Conservation (phyloP, 1,139 yeast species). For the Meyerozyma athensensis region DNA sequence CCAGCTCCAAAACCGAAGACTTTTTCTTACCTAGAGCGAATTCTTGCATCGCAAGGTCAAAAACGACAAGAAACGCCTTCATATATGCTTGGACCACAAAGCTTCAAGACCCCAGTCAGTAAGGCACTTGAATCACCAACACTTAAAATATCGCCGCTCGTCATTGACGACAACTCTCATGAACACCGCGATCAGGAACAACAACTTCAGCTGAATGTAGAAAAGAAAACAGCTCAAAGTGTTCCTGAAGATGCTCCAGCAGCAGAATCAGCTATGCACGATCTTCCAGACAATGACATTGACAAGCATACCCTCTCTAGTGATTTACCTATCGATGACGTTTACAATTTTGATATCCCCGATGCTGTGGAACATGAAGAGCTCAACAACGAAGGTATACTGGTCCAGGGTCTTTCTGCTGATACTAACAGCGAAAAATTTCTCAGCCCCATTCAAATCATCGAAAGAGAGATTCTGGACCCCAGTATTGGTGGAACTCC, state of each 20-base stretch:
- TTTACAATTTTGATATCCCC: no score
- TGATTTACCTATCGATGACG: no score
- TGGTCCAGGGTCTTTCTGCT: no score
- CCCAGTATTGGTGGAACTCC: conserved; percentile 1
- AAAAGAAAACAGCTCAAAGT: background rate
- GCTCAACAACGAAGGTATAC: no score
- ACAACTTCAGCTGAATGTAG: background rate
- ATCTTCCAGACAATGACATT: no score
- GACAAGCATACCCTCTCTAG: no score
- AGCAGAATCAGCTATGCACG: no score
- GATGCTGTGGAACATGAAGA: no score
- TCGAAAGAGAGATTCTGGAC: no score
- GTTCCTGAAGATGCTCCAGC: no score
- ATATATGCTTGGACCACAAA: conserved; percentile 2
- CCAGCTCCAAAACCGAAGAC: conserved; percentile 5
- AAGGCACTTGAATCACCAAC: conserved; percentile 6
- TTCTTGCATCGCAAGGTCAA: conserved; percentile 19
- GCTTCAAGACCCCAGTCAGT: background rate
- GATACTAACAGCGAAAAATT: no score
- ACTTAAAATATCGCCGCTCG: background rate
- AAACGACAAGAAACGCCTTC: conserved; percentile 1
- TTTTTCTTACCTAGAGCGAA: conserved; percentile 28
- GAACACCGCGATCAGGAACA: background rate
- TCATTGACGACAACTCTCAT: background rate
- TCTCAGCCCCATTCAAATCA: no score